These are phyloP conservation scores for Aspergillus quadrilineatus DNA, from an alignment of 2,329 filamentous ascomycete species.

Conservation along the genomic window DNA sequence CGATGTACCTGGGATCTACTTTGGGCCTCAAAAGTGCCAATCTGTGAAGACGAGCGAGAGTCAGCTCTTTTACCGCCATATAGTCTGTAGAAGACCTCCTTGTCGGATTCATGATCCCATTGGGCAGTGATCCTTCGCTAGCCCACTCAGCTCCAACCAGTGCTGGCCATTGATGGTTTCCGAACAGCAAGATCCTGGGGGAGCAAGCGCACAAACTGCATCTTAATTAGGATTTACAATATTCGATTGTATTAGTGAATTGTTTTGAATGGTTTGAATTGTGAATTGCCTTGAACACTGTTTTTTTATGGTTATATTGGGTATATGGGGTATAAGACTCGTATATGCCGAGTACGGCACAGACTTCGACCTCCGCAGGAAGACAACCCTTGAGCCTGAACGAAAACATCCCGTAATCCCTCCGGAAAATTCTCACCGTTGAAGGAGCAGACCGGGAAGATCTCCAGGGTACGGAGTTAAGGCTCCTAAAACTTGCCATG, in stretches of 20 bases:
- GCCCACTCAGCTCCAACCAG: slow-evolving; percentile 9
- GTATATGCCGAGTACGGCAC: too few relatives aligned
- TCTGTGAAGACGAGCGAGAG: neutral
- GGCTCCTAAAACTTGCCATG: neutral
- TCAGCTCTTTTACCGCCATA: slow-evolving; percentile 4
- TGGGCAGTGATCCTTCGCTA: slow-evolving; percentile 15
- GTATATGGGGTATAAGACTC: too few relatives aligned
- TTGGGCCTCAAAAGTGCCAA: neutral
- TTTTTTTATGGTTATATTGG: too few relatives aligned
- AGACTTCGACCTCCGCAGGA: neutral
- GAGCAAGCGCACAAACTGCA: slow-evolving; percentile 6
- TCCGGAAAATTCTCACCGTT: slow-evolving; percentile 5
- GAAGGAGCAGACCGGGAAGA: slow-evolving; percentile 1
- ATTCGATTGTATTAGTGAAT: neutral
- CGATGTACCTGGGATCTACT: neutral
- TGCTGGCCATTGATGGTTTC: slow-evolving; percentile 6
- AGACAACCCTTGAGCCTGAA: neutral
- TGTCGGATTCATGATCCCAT: slow-evolving; percentile 12
- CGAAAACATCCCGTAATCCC: neutral
- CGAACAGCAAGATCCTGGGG: slow-evolving; percentile 8
- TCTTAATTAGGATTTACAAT: neutral
- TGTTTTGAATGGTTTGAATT: neutral
- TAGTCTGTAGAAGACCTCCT: slow-evolving; percentile 4
- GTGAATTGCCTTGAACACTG: too few relatives aligned
- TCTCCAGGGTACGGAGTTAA: neutral